These are phyloP conservation scores for Leishmania aethiopica DNA, from an alignment of 208 protist genomes.

Conservation along the genomic window DNA sequence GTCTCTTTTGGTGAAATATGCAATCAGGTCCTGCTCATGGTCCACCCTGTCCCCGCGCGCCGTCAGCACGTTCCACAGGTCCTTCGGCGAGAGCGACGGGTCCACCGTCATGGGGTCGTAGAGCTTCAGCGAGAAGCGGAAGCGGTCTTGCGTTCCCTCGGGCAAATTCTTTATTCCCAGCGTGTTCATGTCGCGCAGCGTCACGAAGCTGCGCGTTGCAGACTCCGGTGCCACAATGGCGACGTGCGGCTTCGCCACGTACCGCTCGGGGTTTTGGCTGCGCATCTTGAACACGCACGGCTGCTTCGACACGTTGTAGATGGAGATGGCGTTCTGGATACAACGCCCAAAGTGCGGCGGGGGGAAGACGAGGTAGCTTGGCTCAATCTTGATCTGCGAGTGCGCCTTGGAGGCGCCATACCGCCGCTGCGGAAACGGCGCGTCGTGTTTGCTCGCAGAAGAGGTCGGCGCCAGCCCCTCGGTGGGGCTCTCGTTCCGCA, in stretches of 20 bases:
- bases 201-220: slow-evolving; percentile 55
- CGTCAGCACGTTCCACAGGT: slow-evolving; percentile 37
- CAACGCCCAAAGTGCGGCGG: slow-evolving; percentile 67
- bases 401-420: slow-evolving; percentile 20
- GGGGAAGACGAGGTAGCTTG: slow-evolving; percentile 61
- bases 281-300: slow-evolving; percentile 74
- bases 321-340: slow-evolving; percentile 65
- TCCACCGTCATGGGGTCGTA: slow-evolving; percentile 28
- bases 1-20: slow-evolving; percentile 40
- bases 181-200: slow-evolving; percentile 51
- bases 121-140: slow-evolving; percentile 49
- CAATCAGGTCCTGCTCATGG: slow-evolving; percentile 52
- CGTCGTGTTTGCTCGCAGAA: neutral
- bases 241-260: slow-evolving; percentile 69
- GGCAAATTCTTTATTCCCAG: slow-evolving; percentile 32
- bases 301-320: slow-evolving; percentile 62
- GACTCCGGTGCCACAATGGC: slow-evolving; percentile 50
- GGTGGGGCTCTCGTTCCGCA: neutral
- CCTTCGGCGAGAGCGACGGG: slow-evolving; percentile 19
- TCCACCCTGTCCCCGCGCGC: slow-evolving; percentile 25
- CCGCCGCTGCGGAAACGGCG: neutral
- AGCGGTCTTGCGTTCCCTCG: slow-evolving; percentile 42
- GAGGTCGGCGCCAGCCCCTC: neutral
- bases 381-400: slow-evolving; percentile 55
- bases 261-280: slow-evolving; percentile 60